Evolutionary conservation across 2,329 filamentous ascomycete species (phyloP), one percentile per base, ranked within the genome.

Genomic region (Curvularia eragrostidis): DNA sequence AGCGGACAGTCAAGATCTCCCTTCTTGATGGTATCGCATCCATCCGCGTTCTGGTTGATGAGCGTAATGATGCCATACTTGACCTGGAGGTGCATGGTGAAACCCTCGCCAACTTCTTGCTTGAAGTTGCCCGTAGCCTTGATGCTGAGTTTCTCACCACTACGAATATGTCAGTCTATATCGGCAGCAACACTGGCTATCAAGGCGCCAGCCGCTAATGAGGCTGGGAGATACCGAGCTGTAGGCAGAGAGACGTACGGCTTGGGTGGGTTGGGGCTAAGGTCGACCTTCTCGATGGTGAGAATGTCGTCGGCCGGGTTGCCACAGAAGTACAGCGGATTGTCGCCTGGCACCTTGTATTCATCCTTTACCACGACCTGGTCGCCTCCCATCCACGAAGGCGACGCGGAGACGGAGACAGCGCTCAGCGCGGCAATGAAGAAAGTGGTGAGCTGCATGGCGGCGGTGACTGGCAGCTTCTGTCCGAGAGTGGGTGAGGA

Each of bases 61-160:
- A 99, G 85, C 54, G 88, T 91, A 77, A 99, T 97, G 65, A 97
- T 83, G 59, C 94, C 94, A 78, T 96, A 97, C 81, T 97, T 97
- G 80, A 99, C 94, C 66, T 88, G 85, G 39, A 99, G 77, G 47
- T 89, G 83, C 62, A 97, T 89, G 69, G 91, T 91, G 59, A 94
- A 91, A 57, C 92, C 94, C 57, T 92, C 76, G 54, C 87, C 85
- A 64, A 99, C 87, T 50, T 83, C 79, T 72, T 96, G 79, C 67
- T 84, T 84, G 63, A 98, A 85, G n/a, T 81, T 86, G 56, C 94
- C 95, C 30, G 80, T 83, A 46, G 93, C 95, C 64, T 87, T 86
- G 81, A 99, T 96, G 58, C 84, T 82, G 52, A 99, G 88, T 19
- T 85, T 85, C 69, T 87, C 67, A 70, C 94, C 95, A 74, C 95